A percentile compares a stretch with the other conserved stretches of the same genome.
These are phyloP conservation scores for Emergomyces pasteurianus DNA, from an alignment of 2,329 filamentous ascomycete genomes.

Conservation along the genomic window DNA sequence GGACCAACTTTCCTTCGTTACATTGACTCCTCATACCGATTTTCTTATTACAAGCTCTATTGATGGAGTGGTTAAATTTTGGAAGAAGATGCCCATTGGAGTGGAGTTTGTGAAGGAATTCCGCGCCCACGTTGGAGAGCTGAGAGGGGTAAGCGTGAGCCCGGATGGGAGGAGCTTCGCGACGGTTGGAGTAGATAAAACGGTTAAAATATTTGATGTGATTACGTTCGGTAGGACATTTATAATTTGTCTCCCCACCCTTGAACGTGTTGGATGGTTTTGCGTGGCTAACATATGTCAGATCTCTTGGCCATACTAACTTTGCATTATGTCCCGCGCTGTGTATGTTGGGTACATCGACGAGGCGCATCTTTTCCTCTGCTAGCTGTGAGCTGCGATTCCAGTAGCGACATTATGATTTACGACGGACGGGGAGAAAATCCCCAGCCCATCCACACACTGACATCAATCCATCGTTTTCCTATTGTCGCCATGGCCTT, in stretches of 20 bases:
- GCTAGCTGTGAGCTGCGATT: slow-evolving; percentile 69
- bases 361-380: slow-evolving; percentile 79
- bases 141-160: slow-evolving; percentile 73
- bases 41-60: slow-evolving; percentile 89
- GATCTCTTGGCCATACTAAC: slow-evolving; percentile 73
- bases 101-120: slow-evolving; percentile 99
- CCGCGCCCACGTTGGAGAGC: slow-evolving; percentile 75
- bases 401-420: slow-evolving; percentile 60
- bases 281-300: slow-evolving; percentile 14
- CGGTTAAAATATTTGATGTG: slow-evolving; percentile 47
- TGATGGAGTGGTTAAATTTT: slow-evolving; percentile 98
- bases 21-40: slow-evolving; percentile 79
- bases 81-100: slow-evolving; percentile 85
- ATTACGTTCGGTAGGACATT: slow-evolving; percentile 57
- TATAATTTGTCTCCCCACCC: not conserved
- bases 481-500: slow-evolving; percentile 78
- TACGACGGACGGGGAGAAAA: slow-evolving; percentile 86
- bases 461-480: slow-evolving; percentile 68
- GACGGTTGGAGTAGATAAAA: slow-evolving; percentile 54
- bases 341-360: slow-evolving; percentile 83
- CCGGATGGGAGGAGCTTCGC: slow-evolving; percentile 88
- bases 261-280: slow-evolving; percentile 8
- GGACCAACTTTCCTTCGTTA: slow-evolving; percentile 80
- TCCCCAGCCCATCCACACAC: slow-evolving; percentile 59
- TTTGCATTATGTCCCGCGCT: slow-evolving; percentile 62